Evolutionary conservation across 345 rosid species (phyloP).

Genomic region (Raphanus raphanistrum): DNA sequence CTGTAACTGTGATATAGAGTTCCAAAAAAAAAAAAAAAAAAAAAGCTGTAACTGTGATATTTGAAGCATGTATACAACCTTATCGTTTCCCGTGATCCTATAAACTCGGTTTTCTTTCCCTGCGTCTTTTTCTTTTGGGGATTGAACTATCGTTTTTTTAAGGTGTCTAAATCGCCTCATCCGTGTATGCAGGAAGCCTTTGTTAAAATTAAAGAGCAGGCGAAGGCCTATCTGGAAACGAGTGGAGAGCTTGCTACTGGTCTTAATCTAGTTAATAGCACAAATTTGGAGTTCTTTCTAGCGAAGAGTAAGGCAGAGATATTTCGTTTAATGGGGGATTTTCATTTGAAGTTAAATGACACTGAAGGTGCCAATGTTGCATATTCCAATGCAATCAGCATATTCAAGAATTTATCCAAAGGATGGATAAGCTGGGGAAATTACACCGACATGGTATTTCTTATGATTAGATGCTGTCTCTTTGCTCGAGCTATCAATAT

Average conservation of each 20-base stretch:
- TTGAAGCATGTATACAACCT: neutral
- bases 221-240: constrained; percentile 89
- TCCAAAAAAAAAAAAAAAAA: too few species aligned
- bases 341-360: constrained; percentile 74
- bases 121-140: constrained; percentile 2
- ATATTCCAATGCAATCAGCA: constrained; percentile 78
- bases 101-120: neutral
- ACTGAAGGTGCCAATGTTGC: constrained; percentile 78
- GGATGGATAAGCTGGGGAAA: constrained; percentile 99
- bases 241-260: constrained; percentile 88
- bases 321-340: constrained; percentile 82
- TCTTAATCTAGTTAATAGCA: constrained; percentile 79
- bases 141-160: constrained; percentile 8
- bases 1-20: neutral
- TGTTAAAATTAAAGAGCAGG: constrained; percentile 97
- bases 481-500: neutral
- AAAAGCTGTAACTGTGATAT: neutral
- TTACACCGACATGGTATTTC: constrained; percentile 86
- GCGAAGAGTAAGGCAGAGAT: constrained; percentile 87
- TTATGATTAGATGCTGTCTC: constrained; percentile 11
- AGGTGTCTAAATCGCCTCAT: constrained; percentile 10
- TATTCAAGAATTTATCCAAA: constrained; percentile 88
- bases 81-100: neutral
- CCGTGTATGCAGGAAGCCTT: constrained; percentile 74
- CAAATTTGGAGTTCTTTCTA: constrained; percentile 93